Evolutionary conservation across 768 basidiomycete genomes (phyloP).

Genomic region (Polyporus arcularius): DNA sequence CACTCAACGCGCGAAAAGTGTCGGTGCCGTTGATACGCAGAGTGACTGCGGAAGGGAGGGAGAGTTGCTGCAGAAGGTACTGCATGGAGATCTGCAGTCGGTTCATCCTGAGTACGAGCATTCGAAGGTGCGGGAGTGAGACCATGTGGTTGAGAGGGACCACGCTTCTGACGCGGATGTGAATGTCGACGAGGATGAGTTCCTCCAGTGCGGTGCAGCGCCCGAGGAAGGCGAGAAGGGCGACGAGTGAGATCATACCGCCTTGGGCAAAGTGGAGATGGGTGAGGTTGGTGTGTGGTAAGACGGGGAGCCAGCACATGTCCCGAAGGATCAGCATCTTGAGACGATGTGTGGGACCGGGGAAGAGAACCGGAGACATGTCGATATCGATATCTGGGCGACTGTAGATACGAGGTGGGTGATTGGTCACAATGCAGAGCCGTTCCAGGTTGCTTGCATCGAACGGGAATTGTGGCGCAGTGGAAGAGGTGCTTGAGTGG

Average conservation of each 20-base stretch:
- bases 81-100: conserved; percentile 14
- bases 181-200: conserved; percentile 15
- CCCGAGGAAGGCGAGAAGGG: conserved; percentile 13
- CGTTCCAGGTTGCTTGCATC: conserved; percentile 1
- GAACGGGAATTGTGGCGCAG: not conserved
- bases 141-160: conserved; percentile 3
- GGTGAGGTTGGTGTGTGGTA: conserved; percentile 10
- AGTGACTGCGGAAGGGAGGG: conserved; percentile 7
- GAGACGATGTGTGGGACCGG: not conserved
- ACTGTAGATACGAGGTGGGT: conserved; percentile 6
- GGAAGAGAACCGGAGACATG: conserved; percentile 1
- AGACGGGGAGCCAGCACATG: conserved; percentile 13
- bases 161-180: conserved; percentile 1
- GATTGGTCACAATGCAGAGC: conserved; percentile 5
- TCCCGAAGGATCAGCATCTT: conserved; percentile 9
- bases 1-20: conserved; percentile 9
- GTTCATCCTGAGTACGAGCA: conserved; percentile 11
- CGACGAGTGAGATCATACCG: conserved; percentile 5
- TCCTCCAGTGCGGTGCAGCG: conserved; percentile 13
- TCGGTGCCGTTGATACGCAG: conserved; percentile 9
- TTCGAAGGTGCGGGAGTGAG: conserved; percentile 3
- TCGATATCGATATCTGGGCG: conserved; percentile 13
- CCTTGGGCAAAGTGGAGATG: conserved; percentile 13
- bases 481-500: not conserved
- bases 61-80: conserved; percentile 2